Evolutionary conservation across 2,329 filamentous ascomycete species (phyloP).

Genomic region (Apiospora sp.): DNA sequence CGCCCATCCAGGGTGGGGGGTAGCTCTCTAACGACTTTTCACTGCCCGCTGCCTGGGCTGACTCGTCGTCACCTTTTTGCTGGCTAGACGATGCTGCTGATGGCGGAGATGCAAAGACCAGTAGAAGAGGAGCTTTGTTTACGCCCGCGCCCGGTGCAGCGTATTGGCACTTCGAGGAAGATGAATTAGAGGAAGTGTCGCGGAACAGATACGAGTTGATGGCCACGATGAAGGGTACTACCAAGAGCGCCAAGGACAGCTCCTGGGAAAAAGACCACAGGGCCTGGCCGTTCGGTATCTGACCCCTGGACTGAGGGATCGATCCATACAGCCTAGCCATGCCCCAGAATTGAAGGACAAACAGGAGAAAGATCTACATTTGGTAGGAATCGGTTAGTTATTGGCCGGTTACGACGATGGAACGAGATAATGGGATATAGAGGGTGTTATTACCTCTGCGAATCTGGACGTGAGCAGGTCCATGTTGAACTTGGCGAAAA

Average conservation of each 20-base stretch:
- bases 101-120: neutral
- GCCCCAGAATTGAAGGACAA: neutral
- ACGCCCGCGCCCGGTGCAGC: no score
- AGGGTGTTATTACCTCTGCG: neutral
- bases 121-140: neutral
- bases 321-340: neutral
- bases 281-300: neutral
- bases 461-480: constrained; percentile 2
- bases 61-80: neutral
- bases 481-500: neutral
- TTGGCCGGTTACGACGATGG: neutral
- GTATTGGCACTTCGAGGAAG: no score
- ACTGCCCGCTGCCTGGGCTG: neutral
- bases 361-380: neutral
- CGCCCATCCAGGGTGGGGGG: neutral
- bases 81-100: neutral
- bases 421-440: neutral
- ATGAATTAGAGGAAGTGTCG: neutral
- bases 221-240: neutral
- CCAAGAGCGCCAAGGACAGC: neutral
- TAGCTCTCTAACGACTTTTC: neutral
- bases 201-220: neutral
- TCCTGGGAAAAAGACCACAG: neutral
- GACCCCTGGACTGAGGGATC: neutral
- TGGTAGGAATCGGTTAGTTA: neutral